A percentile compares a stretch with the other conserved stretches of the same genome.
Evolutionary conservation across 169 alveolate genomes (phyloP).

Genomic region (Eimeria falciformis): DNA sequence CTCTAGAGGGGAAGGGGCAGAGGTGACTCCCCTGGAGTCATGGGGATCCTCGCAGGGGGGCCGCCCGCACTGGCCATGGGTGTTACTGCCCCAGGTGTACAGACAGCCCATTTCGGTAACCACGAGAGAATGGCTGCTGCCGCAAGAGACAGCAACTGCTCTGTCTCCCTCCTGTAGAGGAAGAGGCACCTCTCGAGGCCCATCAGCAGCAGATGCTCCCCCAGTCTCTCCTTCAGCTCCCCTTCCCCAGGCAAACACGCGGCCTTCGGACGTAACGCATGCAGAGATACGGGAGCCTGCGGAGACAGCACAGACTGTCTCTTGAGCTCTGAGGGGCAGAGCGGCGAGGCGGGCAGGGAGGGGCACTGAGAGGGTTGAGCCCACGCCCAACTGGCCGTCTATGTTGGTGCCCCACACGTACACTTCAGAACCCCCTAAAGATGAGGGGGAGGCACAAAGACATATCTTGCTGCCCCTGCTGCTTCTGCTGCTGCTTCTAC

Average conservation of each 20-base stretch:
- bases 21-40: neutral
- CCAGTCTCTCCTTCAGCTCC: constrained; percentile 56
- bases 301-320: constrained; percentile 4
- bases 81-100: constrained; percentile 84
- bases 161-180: constrained; percentile 51
- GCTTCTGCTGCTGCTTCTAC: constrained; percentile 12
- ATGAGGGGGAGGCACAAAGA: neutral
- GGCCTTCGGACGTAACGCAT: constrained; percentile 69
- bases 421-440: constrained; percentile 10
- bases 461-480: neutral
- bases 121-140: constrained; percentile 85
- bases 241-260: constrained; percentile 72
- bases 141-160: constrained; percentile 74
- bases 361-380: constrained; percentile 44
- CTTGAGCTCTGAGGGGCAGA: constrained; percentile 38
- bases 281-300: constrained; percentile 70
- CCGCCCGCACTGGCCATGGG: constrained; percentile 76
- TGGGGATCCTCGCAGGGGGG: neutral
- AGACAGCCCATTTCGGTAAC: constrained; percentile 79
- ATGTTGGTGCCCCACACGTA: constrained; percentile 79
- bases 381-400: constrained; percentile 78
- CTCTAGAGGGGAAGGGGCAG: neutral
- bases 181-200: constrained; percentile 32
- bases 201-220: constrained; percentile 45
- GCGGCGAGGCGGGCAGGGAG: constrained; percentile 36